Conservation (phyloP, 345 rosid genomes). For the Brassica incana region DNA sequence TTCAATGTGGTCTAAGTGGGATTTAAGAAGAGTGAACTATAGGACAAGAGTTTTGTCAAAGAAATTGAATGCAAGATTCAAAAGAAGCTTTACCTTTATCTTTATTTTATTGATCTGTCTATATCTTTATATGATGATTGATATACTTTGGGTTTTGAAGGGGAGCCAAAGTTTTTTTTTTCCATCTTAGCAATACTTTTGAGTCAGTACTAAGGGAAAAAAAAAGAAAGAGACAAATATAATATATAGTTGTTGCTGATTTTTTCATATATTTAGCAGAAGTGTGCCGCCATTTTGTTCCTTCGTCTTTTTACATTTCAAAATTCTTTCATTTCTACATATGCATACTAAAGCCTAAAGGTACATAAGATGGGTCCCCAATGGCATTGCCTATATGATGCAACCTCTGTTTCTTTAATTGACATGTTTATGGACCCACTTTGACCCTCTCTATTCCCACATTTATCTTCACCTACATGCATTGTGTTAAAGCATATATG, state of each 20-base stretch:
- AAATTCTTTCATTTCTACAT: slow-evolving; percentile 30
- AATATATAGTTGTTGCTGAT: not conserved
- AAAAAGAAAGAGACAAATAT: not conserved
- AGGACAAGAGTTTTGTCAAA: slow-evolving; percentile 26
- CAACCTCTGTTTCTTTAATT: slow-evolving; percentile 42
- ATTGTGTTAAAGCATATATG: slow-evolving; percentile 10
- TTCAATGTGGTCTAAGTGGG: slow-evolving; percentile 1
- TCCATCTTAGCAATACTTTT: slow-evolving; percentile 32
- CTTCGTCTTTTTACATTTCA: slow-evolving; percentile 41
- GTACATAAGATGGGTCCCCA: slow-evolving; percentile 36
- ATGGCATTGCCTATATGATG: slow-evolving; percentile 41
- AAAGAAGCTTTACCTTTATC: slow-evolving; percentile 38
- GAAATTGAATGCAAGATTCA: slow-evolving; percentile 40
- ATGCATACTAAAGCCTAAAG: slow-evolving; percentile 43
- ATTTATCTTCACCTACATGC: slow-evolving; percentile 20
- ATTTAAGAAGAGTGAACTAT: slow-evolving; percentile 11
- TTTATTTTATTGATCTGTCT: slow-evolving; percentile 34
- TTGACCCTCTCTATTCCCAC: slow-evolving; percentile 34
- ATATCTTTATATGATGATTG: slow-evolving; percentile 51
- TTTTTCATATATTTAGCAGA: slow-evolving; percentile 34
- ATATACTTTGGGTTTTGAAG: slow-evolving; percentile 29
- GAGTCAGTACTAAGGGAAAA: slow-evolving; percentile 11
- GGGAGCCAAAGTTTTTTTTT: slow-evolving; percentile 20
- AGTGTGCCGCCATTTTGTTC: slow-evolving; percentile 91
- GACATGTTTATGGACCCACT: slow-evolving; percentile 44